These are phyloP conservation scores for Carex kokanica DNA, from an alignment of 176 grass and related monocot species.

Conservation along the genomic window DNA sequence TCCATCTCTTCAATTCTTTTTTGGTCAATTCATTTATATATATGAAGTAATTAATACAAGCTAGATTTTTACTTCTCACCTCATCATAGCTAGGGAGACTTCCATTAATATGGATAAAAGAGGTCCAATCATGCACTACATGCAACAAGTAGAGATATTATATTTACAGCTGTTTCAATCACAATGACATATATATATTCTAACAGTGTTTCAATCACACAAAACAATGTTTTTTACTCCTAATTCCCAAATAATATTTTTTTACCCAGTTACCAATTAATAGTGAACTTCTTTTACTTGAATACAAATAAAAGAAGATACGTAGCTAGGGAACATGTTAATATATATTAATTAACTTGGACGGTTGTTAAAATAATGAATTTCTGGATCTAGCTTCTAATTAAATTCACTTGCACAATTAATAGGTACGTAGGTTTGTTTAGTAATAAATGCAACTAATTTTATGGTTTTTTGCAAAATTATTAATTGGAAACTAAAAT, in stretches of 20 bases:
- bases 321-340: background rate
- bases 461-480: background rate
- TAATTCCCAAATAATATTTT: background rate
- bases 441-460: conserved; percentile 2
- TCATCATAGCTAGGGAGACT: too few species aligned
- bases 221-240: too few species aligned
- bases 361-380: conserved; percentile 12
- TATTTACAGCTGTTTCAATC: too few species aligned
- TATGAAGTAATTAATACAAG: too few species aligned
- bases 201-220: too few species aligned
- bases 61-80: too few species aligned
- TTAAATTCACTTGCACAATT: conserved; percentile 6
- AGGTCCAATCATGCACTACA: too few species aligned
- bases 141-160: too few species aligned
- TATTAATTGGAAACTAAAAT: background rate
- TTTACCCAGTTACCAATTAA: background rate
- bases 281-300: background rate
- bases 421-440: conserved; percentile 18
- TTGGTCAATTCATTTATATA: too few species aligned
- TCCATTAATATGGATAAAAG: too few species aligned
- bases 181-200: too few species aligned
- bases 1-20: too few species aligned
- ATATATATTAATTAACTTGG: background rate
- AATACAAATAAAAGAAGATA: background rate
- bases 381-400: background rate